Percentiles rank a stretch among this genome's conserved stretches.
phyloP scores from a whole-genome alignment of 1,284 basidiomycete species.

The Trametes polyzona region DNA sequence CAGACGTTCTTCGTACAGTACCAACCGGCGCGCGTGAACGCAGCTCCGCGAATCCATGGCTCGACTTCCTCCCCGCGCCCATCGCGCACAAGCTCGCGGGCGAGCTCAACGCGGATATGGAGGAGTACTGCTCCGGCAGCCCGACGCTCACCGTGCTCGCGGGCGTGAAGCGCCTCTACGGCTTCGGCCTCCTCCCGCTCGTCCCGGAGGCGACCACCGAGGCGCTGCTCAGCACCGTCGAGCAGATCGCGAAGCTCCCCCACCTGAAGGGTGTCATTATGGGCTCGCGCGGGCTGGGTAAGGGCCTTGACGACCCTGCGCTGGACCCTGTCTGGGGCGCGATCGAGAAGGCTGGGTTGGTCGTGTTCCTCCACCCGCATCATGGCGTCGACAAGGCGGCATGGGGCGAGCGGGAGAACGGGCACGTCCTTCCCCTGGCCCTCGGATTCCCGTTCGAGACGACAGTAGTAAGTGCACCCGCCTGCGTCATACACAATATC shows the following conservation, averaged over 20 bases:
- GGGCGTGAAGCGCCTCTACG: constrained; percentile 68
- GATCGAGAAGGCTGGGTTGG: constrained; percentile 65
- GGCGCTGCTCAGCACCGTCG: constrained; percentile 63
- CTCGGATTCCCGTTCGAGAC: constrained; percentile 91
- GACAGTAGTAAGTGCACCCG: constrained; percentile 63
- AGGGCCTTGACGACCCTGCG: constrained; percentile 76
- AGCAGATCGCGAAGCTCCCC: constrained; percentile 65
- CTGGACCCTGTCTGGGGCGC: constrained; percentile 82
- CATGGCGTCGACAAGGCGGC: constrained; percentile 71
- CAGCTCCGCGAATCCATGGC: constrained; percentile 86
- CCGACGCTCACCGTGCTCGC: constrained; percentile 44
- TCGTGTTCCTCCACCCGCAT: constrained; percentile 84
- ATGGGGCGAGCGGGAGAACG: constrained; percentile 79
- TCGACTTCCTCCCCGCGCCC: constrained; percentile 78
- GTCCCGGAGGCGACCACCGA: constrained; percentile 62
- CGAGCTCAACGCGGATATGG: constrained; percentile 77
- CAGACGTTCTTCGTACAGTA: background rate
- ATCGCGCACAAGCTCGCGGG: constrained; percentile 67
- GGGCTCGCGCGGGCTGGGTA: constrained; percentile 78
- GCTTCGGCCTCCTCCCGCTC: constrained; percentile 84
- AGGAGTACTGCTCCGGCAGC: constrained; percentile 73
- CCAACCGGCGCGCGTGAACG: constrained; percentile 5
- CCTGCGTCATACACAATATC: background rate
- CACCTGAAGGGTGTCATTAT: constrained; percentile 82
- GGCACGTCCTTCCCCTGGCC: constrained; percentile 84